These are phyloP conservation scores for Zymoseptoria brevis DNA, from an alignment of 2,329 filamentous ascomycete genomes.

Conservation along the genomic window DNA sequence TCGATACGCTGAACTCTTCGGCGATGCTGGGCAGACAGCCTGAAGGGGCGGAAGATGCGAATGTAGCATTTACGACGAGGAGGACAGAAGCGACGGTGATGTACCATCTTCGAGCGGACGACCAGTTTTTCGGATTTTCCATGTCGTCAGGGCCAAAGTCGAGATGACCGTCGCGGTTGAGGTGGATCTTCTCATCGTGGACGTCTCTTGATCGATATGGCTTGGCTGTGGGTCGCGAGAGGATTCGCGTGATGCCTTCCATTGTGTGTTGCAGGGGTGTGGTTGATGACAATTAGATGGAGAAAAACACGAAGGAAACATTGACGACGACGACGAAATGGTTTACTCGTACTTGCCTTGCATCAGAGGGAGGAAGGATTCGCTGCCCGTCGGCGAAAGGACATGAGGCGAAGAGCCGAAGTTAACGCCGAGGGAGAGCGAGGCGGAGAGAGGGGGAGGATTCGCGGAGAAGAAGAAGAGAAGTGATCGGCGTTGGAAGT, in stretches of 20 bases:
- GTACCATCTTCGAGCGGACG: conserved; percentile 30
- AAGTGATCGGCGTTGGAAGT: too few relatives aligned
- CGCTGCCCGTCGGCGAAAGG: too few relatives aligned
- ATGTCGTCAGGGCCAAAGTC: conserved; percentile 44
- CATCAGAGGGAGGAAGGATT: too few relatives aligned
- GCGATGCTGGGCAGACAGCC: conserved; percentile 36
- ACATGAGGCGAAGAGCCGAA: too few relatives aligned
- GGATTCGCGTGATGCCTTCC: conserved; percentile 1
- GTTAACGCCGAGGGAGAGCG: too few relatives aligned
- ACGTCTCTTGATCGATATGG: conserved; percentile 3
- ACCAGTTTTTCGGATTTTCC: conserved; percentile 43
- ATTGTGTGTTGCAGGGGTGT: not conserved
- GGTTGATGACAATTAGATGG: not conserved
- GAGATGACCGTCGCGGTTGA: conserved; percentile 43
- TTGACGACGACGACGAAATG: not conserved
- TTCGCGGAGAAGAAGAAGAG: too few relatives aligned
- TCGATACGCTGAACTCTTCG: conserved; percentile 41
- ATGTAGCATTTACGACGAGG: conserved; percentile 48
- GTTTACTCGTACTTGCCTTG: too few relatives aligned
- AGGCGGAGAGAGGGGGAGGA: too few relatives aligned
- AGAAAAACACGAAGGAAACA: not conserved
- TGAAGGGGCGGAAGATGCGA: conserved; percentile 42
- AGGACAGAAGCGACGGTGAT: conserved; percentile 37
- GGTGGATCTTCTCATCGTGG: conserved; percentile 9
- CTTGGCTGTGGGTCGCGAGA: conserved; percentile 4